Evolutionary conservation across 192 early-diverging fungal genomes (phyloP).

Genomic region (Phlyctochytrium arcticum): DNA sequence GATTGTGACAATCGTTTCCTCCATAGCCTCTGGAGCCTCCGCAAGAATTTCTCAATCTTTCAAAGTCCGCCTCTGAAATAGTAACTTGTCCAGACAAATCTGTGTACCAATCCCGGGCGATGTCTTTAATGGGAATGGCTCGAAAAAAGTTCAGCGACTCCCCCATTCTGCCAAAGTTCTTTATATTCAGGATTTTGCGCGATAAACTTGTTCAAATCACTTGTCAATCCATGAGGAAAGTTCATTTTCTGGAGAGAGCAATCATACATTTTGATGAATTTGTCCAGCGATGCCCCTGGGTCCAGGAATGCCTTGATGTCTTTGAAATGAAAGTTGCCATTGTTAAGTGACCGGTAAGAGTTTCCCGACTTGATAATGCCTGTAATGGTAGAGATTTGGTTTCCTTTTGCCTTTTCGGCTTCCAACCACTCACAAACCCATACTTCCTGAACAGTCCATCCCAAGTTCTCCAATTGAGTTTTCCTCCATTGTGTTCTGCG

Average conservation of each 20-base stretch:
- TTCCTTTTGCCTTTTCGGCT: too few species aligned
- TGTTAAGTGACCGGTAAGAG: too few species aligned
- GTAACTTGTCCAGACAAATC: too few species aligned
- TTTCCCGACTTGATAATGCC: too few species aligned
- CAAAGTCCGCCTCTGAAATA: neutral
- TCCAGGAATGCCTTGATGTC: neutral
- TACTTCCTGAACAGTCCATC: too few species aligned
- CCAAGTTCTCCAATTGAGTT: too few species aligned
- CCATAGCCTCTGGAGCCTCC: neutral
- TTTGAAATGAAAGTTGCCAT: too few species aligned
- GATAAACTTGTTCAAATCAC: neutral
- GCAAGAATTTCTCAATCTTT: neutral
- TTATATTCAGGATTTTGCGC: neutral
- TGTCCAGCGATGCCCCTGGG: neutral
- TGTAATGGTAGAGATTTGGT: too few species aligned
- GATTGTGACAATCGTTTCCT: too few species aligned
- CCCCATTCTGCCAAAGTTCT: neutral
- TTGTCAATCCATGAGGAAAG: slow-evolving; percentile 1
- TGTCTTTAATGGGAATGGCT: neutral
- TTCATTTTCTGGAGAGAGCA: neutral
- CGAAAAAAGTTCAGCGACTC: neutral
- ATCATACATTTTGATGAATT: slow-evolving; percentile 5
- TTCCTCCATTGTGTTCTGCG: too few species aligned
- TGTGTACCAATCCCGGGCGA: neutral
- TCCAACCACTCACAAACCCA: too few species aligned